These are phyloP conservation scores for Aspergillus viridinutans DNA, from an alignment of 2,329 filamentous ascomycete genomes.

Conservation along the genomic window DNA sequence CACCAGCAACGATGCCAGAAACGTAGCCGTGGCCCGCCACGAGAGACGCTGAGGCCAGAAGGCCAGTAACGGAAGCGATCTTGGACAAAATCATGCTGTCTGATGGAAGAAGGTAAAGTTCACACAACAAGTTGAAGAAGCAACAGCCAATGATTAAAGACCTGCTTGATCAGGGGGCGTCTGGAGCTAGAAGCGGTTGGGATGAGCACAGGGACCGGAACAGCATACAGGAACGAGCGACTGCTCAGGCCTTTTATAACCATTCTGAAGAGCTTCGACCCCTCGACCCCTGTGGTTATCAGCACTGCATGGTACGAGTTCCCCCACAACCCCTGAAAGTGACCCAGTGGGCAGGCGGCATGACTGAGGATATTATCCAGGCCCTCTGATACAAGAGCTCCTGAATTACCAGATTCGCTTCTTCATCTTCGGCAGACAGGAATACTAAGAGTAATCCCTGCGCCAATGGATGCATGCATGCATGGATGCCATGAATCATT, in stretches of 20 bases:
- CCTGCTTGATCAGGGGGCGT: conserved; percentile 12
- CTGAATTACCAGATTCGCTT: conserved; percentile 4
- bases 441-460: background rate
- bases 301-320: background rate
- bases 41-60: conserved; percentile 27
- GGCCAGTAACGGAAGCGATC: conserved; percentile 15
- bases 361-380: background rate
- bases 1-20: conserved; percentile 25
- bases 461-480: background rate
- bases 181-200: background rate
- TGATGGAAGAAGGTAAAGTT: background rate
- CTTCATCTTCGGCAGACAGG: background rate
- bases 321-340: background rate
- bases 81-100: conserved; percentile 25
- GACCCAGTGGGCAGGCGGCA: background rate
- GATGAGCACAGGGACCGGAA: background rate
- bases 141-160: conserved; percentile 8
- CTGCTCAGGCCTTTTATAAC: conserved; percentile 11
- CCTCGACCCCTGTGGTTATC: background rate
- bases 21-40: conserved; percentile 36
- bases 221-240: background rate
- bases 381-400: conserved; percentile 1
- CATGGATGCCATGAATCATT: background rate
- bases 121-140: conserved; percentile 6
- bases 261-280: background rate